These are phyloP conservation scores for Penicillium sp. DNA, from an alignment of 2,329 filamentous ascomycete genomes.

Conservation along the genomic window DNA sequence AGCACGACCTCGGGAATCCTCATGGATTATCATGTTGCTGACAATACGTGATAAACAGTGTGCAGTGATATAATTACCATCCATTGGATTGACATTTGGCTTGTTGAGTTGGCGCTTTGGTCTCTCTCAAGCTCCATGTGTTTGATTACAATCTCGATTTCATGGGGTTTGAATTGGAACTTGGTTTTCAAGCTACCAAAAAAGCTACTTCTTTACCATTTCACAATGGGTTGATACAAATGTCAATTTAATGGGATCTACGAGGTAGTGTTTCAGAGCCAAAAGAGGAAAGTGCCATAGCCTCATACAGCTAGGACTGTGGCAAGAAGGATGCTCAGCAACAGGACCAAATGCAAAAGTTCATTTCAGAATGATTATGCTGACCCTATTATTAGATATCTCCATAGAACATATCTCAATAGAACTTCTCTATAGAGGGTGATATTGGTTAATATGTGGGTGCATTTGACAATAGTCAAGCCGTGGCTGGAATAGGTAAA, in stretches of 20 bases:
- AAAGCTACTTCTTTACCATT: neutral
- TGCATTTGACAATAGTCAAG: neutral
- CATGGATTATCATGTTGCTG: neutral
- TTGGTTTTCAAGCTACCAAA: neutral
- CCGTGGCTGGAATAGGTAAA: no score
- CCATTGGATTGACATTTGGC: conserved; percentile 1
- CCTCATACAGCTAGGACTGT: neutral
- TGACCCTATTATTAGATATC: neutral
- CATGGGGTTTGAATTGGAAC: neutral
- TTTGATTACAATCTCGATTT: conserved; percentile 1
- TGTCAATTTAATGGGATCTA: neutral
- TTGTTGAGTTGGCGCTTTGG: neutral
- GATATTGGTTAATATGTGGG: neutral
- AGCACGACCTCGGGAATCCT: neutral
- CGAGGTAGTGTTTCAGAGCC: neutral
- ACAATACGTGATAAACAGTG: conserved; percentile 14
- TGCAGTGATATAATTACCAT: conserved; percentile 18
- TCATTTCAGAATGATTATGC: neutral
- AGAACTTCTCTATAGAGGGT: neutral
- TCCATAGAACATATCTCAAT: neutral
- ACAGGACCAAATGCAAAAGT: neutral
- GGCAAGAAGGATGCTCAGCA: neutral
- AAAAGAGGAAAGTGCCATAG: neutral
- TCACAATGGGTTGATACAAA: neutral
- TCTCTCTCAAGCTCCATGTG: neutral